Evolutionary conservation across 179 eudicot species (phyloP), one percentile per base, ranked within the genome.

Genomic region (Camellia oleifera): DNA sequence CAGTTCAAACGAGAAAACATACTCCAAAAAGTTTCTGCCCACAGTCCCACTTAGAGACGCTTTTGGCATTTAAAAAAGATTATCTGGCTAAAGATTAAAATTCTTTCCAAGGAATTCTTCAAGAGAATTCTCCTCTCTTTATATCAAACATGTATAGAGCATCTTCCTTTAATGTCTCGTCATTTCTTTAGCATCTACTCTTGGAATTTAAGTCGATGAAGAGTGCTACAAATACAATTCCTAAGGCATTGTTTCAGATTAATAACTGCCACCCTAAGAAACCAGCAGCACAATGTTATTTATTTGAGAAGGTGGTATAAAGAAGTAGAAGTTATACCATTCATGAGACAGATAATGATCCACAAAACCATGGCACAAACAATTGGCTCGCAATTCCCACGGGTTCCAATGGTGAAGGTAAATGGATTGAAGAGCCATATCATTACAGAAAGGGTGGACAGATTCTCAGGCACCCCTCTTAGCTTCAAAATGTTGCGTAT

Each of bases 361-460:
- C 99, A 96, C 85, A 96, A 81, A 84, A 96, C 87, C 81, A 87
- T 92, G 72, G 97, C 97, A 88, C 99, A 96, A 56, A 92, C 90
- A 72, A 94, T 84, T 42, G 99, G 98, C 85, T 96, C 99, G 86
- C 99, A 96, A 79, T 96, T 96, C 79, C 99, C 99, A 57, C 99
- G 97, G 56, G 99, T 96, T 86, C 99, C 99, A 74, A 96, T 96
- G 50, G 98, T 96, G 91, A 96, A 96, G 75, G 99, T 96, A 84
- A 96, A 96, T 70, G 99, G 99, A 84, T 96, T 96, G 81, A 96
- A 94, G 77, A 96, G 94, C 99, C 99, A 96, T 66, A 90, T 80
- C 84, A 91, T 89, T 9, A 91, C 91, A 23, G 90, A 87, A 72
- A 80, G 86, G 53, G 83, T 83, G 83, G 88, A 82, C 8, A 84